Conservation (phyloP, 202 grass and related monocot species). For the Bolboschoenoplectus hybrid region DNA sequence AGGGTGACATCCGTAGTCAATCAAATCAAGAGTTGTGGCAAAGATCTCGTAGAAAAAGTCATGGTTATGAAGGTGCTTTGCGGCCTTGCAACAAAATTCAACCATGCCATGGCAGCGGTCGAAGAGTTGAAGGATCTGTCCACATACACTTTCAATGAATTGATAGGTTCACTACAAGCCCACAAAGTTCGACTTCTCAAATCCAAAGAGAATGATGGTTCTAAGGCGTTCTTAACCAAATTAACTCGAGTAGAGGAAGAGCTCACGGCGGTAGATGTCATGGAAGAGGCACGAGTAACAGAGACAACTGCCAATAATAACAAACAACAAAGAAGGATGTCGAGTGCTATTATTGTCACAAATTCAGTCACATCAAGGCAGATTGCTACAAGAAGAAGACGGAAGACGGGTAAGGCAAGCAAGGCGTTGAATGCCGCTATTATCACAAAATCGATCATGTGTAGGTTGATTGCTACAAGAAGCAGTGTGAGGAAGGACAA, state of each 20-base stretch:
- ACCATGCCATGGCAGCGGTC: neutral
- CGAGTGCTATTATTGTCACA: neutral
- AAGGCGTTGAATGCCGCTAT: conserved; percentile 3
- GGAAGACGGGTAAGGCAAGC: neutral
- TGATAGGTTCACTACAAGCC: too few relatives aligned
- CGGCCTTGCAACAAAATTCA: neutral
- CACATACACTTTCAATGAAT: neutral
- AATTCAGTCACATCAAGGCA: neutral
- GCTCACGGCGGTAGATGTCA: too few relatives aligned
- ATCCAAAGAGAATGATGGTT: too few relatives aligned
- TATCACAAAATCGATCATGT: neutral
- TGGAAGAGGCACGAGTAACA: too few relatives aligned
- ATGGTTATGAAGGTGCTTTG: neutral
- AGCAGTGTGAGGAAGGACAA: neutral
- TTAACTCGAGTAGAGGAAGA: too few relatives aligned
- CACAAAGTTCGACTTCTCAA: too few relatives aligned
- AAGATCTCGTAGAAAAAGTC: neutral
- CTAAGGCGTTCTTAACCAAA: too few relatives aligned
- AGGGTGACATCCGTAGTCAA: neutral
- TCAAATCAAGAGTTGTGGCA: neutral
- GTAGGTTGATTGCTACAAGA: neutral
- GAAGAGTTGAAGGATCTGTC: neutral
- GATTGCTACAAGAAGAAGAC: neutral
- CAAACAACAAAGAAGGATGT: neutral
- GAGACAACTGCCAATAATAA: too few relatives aligned